A percentile compares a stretch with the other conserved stretches of the same genome.
Evolutionary conservation across 176 grass and related monocot species (phyloP).

Genomic region (Zizania latifolia): DNA sequence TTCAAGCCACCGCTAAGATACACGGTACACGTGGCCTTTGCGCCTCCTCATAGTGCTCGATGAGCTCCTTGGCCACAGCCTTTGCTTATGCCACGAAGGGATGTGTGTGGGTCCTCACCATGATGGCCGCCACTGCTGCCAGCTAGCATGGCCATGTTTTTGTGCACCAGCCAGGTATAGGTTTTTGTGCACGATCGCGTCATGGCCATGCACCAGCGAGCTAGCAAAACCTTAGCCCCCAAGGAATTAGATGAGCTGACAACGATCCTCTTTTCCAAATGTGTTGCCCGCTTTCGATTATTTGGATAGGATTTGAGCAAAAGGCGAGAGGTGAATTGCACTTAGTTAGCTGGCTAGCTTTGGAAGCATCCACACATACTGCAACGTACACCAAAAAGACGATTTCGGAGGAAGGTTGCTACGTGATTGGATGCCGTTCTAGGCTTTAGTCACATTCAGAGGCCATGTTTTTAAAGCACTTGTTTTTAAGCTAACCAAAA

Average conservation of each 20-base stretch:
- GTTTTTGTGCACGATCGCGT: too few relatives aligned
- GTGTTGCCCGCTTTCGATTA: slow-evolving; percentile 17
- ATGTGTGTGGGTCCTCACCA: too few relatives aligned
- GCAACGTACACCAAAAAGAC: slow-evolving; percentile 30
- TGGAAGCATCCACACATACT: slow-evolving; percentile 41
- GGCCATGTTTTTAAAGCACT: slow-evolving; percentile 29
- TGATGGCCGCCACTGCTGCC: too few relatives aligned
- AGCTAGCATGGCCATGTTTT: too few relatives aligned
- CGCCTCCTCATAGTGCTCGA: too few relatives aligned
- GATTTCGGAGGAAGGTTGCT: not conserved
- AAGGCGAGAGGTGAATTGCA: slow-evolving; percentile 9
- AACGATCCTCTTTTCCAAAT: slow-evolving; percentile 27
- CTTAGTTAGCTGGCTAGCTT: slow-evolving; percentile 10
- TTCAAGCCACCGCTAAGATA: too few relatives aligned
- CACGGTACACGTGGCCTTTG: too few relatives aligned
- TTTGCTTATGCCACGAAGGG: too few relatives aligned
- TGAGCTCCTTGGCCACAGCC: too few relatives aligned
- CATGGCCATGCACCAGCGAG: too few relatives aligned
- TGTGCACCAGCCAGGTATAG: too few relatives aligned
- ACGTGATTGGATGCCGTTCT: slow-evolving; percentile 21
- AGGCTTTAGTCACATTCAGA: slow-evolving; percentile 46
- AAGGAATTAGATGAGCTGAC: slow-evolving; percentile 40
- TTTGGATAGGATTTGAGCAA: slow-evolving; percentile 22
- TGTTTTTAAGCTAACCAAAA: slow-evolving; percentile 27
- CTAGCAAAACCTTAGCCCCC: slow-evolving; percentile 42